Evolutionary conservation across 768 basidiomycete genomes (phyloP), one percentile per base, ranked within the genome.

Genomic region (Mycena pura): DNA sequence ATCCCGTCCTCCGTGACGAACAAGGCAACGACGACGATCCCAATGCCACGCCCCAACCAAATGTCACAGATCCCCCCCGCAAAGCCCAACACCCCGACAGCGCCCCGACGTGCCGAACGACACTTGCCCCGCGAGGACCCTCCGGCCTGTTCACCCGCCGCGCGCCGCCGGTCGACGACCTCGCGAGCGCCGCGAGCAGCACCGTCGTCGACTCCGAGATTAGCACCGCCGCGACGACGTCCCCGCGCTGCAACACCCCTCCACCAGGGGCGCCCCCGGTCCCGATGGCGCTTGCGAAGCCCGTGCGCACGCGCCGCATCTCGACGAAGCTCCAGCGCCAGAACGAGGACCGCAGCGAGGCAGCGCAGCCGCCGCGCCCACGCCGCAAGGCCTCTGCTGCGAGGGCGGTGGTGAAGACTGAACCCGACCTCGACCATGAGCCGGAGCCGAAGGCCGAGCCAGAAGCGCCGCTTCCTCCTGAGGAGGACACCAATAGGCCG

Each of bases 1-100:
- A 84, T 57, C 84, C 83, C 19, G 71, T 82, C 8, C 75, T 78
- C 72, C 27, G 69, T 78, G 9, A 73, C 71, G 70, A 74, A 77
- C 1, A 80, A 82, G 72, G 74, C 69, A 73, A 77, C 2, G 81
- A 81, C 48, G 57, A 57, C 45, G 60, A 27, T 68, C 66, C 44
- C 31, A 24, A 40, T 3, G 29, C 45, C 31, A 14, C 24, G 0
- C 24, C 21, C 25, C 5, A 41, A 41, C 36, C 36, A 5, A 5
- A 5, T 14, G n/a, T 28, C 45, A 25, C 44, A 22, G 15, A 43
- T 19, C 22, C n/a, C 25, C 21, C 46, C 24, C 13, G 68, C 64
- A 47, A 24, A 51, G 6, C 59, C 10, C 57, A 57, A 39, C n/a
- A n/a, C 32, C 49, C 69, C 59, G 50, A 67, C 64, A 25, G 67